Conservation (phyloP, 306 rosid species). For the Lathyrus oleraceus region DNA sequence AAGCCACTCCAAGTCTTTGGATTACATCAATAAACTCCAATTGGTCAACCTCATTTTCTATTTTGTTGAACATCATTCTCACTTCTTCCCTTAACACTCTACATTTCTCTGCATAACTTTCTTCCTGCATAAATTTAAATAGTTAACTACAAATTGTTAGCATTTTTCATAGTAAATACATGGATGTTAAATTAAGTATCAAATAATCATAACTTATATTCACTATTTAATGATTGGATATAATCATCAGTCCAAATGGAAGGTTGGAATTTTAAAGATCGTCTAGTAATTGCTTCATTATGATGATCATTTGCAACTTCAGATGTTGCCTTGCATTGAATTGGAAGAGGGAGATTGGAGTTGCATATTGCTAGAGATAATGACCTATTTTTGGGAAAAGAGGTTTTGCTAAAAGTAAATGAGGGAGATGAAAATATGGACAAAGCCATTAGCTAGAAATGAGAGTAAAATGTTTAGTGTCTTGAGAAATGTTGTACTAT, state of each 20-base stretch:
- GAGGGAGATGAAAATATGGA: neutral
- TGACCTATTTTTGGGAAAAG: neutral
- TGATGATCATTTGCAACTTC: no score
- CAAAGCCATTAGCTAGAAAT: neutral
- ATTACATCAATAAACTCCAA: no score
- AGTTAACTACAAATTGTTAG: no score
- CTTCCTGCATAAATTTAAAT: no score
- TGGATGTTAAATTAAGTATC: neutral
- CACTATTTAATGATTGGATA: slow-evolving; percentile 4
- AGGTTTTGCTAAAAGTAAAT: neutral
- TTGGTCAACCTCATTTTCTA: no score
- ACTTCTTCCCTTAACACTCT: no score
- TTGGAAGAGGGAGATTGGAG: neutral
- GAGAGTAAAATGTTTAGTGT: neutral
- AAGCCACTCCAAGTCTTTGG: no score
- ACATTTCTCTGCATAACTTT: no score
- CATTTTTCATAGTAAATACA: no score
- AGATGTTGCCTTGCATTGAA: neutral
- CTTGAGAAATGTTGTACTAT: neutral
- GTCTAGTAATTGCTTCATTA: no score
- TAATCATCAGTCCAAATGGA: slow-evolving; percentile 16
- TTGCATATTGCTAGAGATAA: neutral
- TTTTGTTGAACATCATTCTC: no score
- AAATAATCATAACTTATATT: neutral
- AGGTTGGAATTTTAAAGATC: slow-evolving; percentile 9